phyloP scores from a whole-genome alignment of 2,329 filamentous ascomycete species.

The Paraphoma sp. region DNA sequence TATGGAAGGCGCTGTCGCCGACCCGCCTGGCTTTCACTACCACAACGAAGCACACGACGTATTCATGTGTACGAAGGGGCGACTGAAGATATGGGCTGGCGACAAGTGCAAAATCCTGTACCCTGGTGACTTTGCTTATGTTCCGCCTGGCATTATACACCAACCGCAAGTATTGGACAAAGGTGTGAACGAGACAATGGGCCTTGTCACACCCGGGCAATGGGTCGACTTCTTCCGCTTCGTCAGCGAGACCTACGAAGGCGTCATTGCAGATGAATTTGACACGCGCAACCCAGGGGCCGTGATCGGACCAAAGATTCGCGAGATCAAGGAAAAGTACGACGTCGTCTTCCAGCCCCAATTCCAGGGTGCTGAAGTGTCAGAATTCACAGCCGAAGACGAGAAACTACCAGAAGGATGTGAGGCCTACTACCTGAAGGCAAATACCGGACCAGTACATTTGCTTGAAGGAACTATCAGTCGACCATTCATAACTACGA shows the following conservation, averaged over 20 bases:
- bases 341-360: conserved; percentile 23
- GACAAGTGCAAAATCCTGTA: conserved; percentile 23
- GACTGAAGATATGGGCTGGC: conserved; percentile 22
- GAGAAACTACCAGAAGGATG: conserved; percentile 10
- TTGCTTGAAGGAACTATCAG: conserved; percentile 21
- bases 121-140: conserved; percentile 27
- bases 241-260: conserved; percentile 21
- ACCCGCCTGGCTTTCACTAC: conserved; percentile 28
- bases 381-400: conserved; percentile 12
- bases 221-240: conserved; percentile 32
- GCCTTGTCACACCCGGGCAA: conserved; percentile 24
- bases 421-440: conserved; percentile 23
- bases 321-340: conserved; percentile 26
- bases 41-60: conserved; percentile 27
- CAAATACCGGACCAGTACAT: conserved; percentile 23
- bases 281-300: conserved; percentile 16
- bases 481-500: conserved; percentile 22
- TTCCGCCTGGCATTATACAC: conserved; percentile 23
- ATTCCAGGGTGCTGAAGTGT: conserved; percentile 16
- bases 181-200: conserved; percentile 21
- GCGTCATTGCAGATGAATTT: conserved; percentile 23
- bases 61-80: conserved; percentile 28
- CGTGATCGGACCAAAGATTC: conserved; percentile 19
- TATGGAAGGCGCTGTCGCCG: conserved; percentile 21
- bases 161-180: conserved; percentile 21